Evolutionary conservation across 305 asterid species (phyloP), one percentile per base, ranked within the genome.

Genomic region (Rubia tinctorum): DNA sequence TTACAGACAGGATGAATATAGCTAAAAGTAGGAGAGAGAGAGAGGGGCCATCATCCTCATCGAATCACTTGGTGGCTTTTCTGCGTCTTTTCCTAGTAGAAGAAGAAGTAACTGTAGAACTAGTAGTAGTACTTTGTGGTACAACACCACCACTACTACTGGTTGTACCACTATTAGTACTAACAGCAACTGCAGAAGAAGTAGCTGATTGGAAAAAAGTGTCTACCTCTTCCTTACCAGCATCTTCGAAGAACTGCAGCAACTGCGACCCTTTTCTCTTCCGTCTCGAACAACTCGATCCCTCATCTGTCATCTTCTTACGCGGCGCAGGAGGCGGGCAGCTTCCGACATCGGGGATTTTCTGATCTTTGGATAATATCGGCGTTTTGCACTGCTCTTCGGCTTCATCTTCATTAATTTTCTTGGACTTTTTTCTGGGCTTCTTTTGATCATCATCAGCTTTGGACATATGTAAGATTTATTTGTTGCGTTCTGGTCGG

Each of bases 381-480:
- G 66, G 66, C 18, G 66, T 61, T 27, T 61, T 61, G 66, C 66
- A 61, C 60, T 53, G 60, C 40, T 61, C 66, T 1, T 61, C 42
- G 2, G 25, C 42, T 12, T 55, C 23, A 15, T 61, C 65, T 9
- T 59, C 15, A 23, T 59, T 23, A 59, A 10, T 14, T 59, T 23
- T 59, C 37, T 23, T 22, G 39, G 34, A 22, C 34, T 23, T 59
- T 10, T 59, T 59, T 22, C 34, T 59, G 65, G 65, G 65, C 39
- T 59, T 59, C 39, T 59, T 59, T 9, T 59, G 65, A 59, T 59
- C 65, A 53, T 18, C 60, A 0, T 59, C 65, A 60, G 66, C 66
- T 60, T 27, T 61, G n/a, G 66, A 61, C 66, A 61, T 61, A 27
- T 11, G 42, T 61, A 61, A 53, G 60, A 18, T 53, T 53, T 17